These are phyloP conservation scores for Lodderomyces beijingensis DNA, from an alignment of 1,139 yeast species.

Conservation along the genomic window DNA sequence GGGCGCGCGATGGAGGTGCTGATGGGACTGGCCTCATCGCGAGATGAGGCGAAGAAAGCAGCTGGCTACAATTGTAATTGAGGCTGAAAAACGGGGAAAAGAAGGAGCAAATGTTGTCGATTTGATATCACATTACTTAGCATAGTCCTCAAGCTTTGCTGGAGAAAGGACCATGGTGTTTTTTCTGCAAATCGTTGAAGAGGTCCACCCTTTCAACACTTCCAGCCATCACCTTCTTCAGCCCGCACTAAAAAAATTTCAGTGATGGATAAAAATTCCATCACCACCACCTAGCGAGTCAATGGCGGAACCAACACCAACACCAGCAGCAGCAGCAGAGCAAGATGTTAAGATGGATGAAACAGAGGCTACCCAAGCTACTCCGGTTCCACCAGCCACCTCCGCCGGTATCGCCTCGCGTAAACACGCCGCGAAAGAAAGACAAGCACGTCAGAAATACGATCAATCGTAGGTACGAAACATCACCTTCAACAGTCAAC, in stretches of 20 bases:
- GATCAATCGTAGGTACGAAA: constrained; percentile 54
- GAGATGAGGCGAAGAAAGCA: neutral
- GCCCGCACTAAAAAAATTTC: too few relatives aligned
- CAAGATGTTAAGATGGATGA: constrained; percentile 3
- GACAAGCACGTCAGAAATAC: constrained; percentile 18
- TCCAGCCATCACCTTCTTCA: too few relatives aligned
- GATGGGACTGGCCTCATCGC: constrained; percentile 1
- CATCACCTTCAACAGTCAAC: too few relatives aligned
- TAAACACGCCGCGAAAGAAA: constrained; percentile 25
- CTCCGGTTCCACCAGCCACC: neutral
- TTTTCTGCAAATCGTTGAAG: too few relatives aligned
- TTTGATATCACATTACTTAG: too few relatives aligned
- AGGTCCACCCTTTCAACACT: too few relatives aligned
- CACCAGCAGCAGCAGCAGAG: neutral
- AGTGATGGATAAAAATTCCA: too few relatives aligned
- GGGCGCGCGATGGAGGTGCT: neutral
- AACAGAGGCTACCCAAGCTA: neutral
- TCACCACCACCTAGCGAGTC: too few relatives aligned
- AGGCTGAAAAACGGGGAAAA: neutral
- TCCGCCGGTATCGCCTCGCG: constrained; percentile 1
- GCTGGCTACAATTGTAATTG: neutral
- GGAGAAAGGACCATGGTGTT: too few relatives aligned
- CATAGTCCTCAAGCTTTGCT: too few relatives aligned
- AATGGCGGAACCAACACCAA: neutral
- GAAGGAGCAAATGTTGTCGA: too few relatives aligned